Percentiles rank a stretch among this genome's conserved stretches.
These are phyloP conservation scores for Tylopilus orsonianus DNA, from an alignment of 1,284 basidiomycete genomes.

Conservation along the genomic window DNA sequence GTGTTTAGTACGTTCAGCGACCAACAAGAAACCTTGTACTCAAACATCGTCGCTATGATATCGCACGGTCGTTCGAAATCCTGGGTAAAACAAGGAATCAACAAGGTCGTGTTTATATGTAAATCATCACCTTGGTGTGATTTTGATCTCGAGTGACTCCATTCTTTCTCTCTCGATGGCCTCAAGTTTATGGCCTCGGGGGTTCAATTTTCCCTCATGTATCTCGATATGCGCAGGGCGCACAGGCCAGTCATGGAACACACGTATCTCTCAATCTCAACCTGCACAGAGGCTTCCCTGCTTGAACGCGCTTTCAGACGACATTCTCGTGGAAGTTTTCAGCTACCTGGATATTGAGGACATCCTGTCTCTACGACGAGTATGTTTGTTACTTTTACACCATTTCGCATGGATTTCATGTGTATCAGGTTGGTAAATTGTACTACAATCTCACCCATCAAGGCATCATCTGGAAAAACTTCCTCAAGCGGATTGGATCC, in stretches of 20 bases:
- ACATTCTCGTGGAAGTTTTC: constrained; percentile 52
- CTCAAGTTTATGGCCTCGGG: constrained; percentile 25
- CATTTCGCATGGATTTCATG: constrained; percentile 3
- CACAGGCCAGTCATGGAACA: constrained; percentile 25
- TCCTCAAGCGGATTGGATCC: constrained; percentile 50
- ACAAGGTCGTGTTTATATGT: constrained; percentile 21
- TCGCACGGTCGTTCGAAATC: constrained; percentile 13
- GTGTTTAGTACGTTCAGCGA: constrained; percentile 15
- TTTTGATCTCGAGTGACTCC: constrained; percentile 1
- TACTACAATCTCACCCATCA: constrained; percentile 64
- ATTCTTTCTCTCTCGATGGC: constrained; percentile 21
- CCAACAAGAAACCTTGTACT: constrained; percentile 30
- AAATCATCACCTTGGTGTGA: constrained; percentile 16
- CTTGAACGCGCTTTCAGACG: constrained; percentile 37
- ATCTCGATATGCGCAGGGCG: constrained; percentile 10
- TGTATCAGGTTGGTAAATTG: constrained; percentile 49
- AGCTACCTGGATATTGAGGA: constrained; percentile 51
- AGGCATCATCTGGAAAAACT: constrained; percentile 66
- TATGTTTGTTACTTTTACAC: constrained; percentile 30
- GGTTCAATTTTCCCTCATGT: constrained; percentile 22
- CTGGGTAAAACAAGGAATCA: constrained; percentile 24
- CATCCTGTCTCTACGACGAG: constrained; percentile 51
- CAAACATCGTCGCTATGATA: constrained; percentile 23
- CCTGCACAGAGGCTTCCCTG: constrained; percentile 22
- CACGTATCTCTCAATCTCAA: constrained; percentile 19